Percentiles rank a stretch among this genome's conserved stretches.
Evolutionary conservation across 495 filamentous ascomycete genomes (phyloP).

Genomic region (Lichina pygmaea): DNA sequence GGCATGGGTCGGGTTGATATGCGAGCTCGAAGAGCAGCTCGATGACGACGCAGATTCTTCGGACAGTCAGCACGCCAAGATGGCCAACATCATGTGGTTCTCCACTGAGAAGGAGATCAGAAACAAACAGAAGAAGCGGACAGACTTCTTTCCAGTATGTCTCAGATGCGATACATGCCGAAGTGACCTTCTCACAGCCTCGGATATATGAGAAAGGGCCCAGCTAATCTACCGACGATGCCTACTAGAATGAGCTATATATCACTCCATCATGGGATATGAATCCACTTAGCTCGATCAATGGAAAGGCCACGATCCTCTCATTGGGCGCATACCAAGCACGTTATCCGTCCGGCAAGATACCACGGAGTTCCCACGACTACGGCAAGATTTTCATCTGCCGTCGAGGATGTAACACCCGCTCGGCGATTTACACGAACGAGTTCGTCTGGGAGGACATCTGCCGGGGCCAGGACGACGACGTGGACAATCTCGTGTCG

Average conservation of each 20-base stretch:
- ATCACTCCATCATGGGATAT: slow-evolving; percentile 61
- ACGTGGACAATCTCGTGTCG: slow-evolving; percentile 33
- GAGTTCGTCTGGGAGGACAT: slow-evolving; percentile 83
- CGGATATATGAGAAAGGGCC: background rate
- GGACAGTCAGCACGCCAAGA: slow-evolving; percentile 7
- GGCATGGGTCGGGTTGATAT: slow-evolving; percentile 75
- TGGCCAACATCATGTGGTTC: slow-evolving; percentile 76
- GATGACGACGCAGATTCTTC: slow-evolving; percentile 16
- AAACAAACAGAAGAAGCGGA: slow-evolving; percentile 54
- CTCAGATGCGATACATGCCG: background rate
- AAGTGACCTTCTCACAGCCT: background rate
- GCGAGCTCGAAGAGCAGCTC: slow-evolving; percentile 44
- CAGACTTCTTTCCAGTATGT: slow-evolving; percentile 42
- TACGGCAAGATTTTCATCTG: slow-evolving; percentile 80
- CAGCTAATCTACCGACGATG: background rate
- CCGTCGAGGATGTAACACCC: slow-evolving; percentile 61
- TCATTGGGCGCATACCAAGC: slow-evolving; percentile 37
- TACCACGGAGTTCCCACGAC: slow-evolving; percentile 46
- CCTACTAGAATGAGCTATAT: slow-evolving; percentile 58
- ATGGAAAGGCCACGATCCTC: slow-evolving; percentile 59
- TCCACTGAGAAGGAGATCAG: slow-evolving; percentile 71
- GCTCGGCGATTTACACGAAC: slow-evolving; percentile 72
- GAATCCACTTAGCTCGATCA: slow-evolving; percentile 72
- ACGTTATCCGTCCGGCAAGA: slow-evolving; percentile 47
- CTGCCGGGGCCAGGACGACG: slow-evolving; percentile 31